Base-by-base conservation (phyloP, 495 filamentous ascomycete genomes). In the Geoglossum glabrum region DNA sequence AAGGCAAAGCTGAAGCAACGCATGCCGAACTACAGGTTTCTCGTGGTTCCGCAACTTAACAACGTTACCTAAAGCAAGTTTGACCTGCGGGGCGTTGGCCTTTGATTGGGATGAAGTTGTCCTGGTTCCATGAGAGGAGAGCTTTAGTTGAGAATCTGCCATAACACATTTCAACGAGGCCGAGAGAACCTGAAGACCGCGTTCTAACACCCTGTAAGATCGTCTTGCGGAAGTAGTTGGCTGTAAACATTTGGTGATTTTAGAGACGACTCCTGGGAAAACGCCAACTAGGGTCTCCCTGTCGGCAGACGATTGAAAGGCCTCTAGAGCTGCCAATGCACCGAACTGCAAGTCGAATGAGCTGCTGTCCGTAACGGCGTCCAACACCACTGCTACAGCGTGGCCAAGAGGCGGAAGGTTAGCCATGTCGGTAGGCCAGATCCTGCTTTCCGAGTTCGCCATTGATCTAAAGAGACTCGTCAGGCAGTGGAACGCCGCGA, bases 261-360 rank as follows among this genome's bases (percentile, higher is more conserved):
- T 76, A 8, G 90, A 95, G 0, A 95, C 81, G 3, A 88, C 87
- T 8, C 93, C 86, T 8, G 92, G 92, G 62, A 96, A 78, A 61
- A 97, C 89, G 52, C 77, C 86, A 3, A 84, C 84, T 51, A 94
- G 73, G 3, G 86, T 78, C 10, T 85, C 74, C 51, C 75, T 75
- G 65, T 92, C 76, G 19, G 94, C 74, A 23, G 78, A 76, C 15
- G 64, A 60, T 59, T 81, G 76, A 31, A 93, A 71, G 7, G 74
- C 73, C 13, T 80, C 64, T n/a, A 94, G 67, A 23, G 86, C 78
- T 13, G 69, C 64, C 4, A 86, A 69, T 6, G 86, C 86, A 55
- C 82, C 73, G 1, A 84, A 60, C 61, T 87, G 87, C 4, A 89
- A 69, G 33, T 78, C 72, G 54, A 76, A 65, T 0, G 83, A 83